These are phyloP conservation scores for Xerocomellus dryophilus DNA, from an alignment of 768 basidiomycete genomes.

Conservation along the genomic window DNA sequence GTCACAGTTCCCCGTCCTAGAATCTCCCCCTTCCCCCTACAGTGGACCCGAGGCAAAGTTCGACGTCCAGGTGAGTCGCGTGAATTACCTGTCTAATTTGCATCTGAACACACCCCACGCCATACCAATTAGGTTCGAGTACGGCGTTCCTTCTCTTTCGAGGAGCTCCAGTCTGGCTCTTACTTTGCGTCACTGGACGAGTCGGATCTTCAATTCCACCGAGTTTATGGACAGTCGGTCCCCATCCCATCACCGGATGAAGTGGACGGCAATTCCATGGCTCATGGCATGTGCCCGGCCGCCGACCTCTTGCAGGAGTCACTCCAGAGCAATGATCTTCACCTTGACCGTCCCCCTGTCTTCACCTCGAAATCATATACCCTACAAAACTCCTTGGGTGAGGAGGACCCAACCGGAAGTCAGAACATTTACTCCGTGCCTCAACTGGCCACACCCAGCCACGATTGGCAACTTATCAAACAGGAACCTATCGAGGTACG, in stretches of 20 bases:
- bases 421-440: neutral
- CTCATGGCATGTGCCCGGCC: conserved; percentile 7
- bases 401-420: conserved; percentile 6
- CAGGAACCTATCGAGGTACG: conserved; percentile 27
- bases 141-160: conserved; percentile 32
- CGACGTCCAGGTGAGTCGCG: conserved; percentile 19
- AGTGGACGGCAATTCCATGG: conserved; percentile 16
- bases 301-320: conserved; percentile 1
- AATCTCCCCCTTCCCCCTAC: conserved; percentile 1
- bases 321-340: neutral
- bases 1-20: neutral
- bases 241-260: conserved; percentile 28
- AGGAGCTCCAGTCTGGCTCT: conserved; percentile 34
- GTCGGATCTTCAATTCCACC: conserved; percentile 33
- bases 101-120: neutral
- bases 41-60: conserved; percentile 19
- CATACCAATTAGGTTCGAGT: conserved; percentile 24
- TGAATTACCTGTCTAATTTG: neutral
- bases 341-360: neutral
- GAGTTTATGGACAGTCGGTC: conserved; percentile 31
- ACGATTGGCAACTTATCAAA: conserved; percentile 22
- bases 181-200: conserved; percentile 31
- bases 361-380: conserved; percentile 29
- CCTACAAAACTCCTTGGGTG: conserved; percentile 28
- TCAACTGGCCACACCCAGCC: neutral